Base-by-base conservation (phyloP, 371 early-diverging fungal species). In the Syncephalastrum contaminatum region DNA sequence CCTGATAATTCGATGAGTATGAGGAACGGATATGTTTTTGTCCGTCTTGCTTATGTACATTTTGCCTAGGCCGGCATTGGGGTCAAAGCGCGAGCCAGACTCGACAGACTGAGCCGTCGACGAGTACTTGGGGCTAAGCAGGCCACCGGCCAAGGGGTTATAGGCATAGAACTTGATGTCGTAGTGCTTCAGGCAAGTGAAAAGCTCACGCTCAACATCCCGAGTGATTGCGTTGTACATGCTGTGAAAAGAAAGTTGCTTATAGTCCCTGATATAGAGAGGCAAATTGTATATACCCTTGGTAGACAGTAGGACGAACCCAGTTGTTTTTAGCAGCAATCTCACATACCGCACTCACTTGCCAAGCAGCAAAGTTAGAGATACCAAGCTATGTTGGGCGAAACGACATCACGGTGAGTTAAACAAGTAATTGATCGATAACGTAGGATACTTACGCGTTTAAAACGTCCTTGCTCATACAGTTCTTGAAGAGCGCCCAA, bases 141-240 rank as follows among this genome's bases (percentile, higher is more conserved):
- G 47, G 19, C 88, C 88, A 39, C 88, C 88, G 22, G 78, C 75
- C 15, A 85, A 64, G 0, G 86, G 86, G 60, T 85, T 88, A 67
- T 84, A 88, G 0, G 84, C 84, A 65, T 77, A 64, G 44, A 73
- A 75, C 14, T 51, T 52, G 53, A 88, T 82, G 10, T 70, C 67
- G 27, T 85, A 70, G 16, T 76, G 72, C 0, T 75, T 66, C 50
- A 88, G 50, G 50, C 83, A 84, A 13, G 85, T 81, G 44, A 88
- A 68, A 15, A 88, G 66, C 54, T 85, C 88, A 12, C 62, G 66
- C 57, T 86, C 88, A 16, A 84, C 77, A 24, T 72, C 79, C 46
- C 88, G 70, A 6, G 83, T 83, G n/a, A 88, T 55, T 3, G 80
- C 78, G 59, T 86, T 86, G 74, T 88, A 86, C 71, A 72, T 71